Evolutionary conservation across 2,329 filamentous ascomycete genomes (phyloP).

Genomic region (Periconia sp.): DNA sequence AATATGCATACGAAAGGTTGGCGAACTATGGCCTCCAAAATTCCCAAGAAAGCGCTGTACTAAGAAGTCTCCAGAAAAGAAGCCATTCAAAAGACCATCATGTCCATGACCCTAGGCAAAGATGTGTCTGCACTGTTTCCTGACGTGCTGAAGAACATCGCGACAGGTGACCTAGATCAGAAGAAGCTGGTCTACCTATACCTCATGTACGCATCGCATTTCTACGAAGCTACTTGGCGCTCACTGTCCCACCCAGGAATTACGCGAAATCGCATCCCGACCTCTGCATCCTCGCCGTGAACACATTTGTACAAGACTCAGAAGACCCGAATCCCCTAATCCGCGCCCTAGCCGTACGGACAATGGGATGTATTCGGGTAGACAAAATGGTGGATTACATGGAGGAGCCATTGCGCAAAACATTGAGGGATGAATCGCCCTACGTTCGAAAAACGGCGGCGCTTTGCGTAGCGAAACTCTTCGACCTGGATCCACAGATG

Average conservation of each 20-base stretch:
- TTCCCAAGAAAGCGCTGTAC: constrained; percentile 21
- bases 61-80: constrained; percentile 72
- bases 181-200: constrained; percentile 99
- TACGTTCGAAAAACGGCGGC: constrained; percentile 98
- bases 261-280: constrained; percentile 99
- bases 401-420: constrained; percentile 97
- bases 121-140: constrained; percentile 97
- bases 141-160: constrained; percentile 98
- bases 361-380: constrained; percentile 97
- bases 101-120: constrained; percentile 99
- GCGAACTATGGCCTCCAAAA: constrained; percentile 13
- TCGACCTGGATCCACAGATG: constrained; percentile 89
- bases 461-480: constrained; percentile 97
- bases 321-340: constrained; percentile 98
- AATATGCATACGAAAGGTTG: constrained; percentile 95
- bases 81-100: constrained; percentile 99
- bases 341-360: constrained; percentile 91
- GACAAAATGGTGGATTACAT: constrained; percentile 99
- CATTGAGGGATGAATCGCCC: constrained; percentile 92
- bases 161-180: constrained; percentile 91
- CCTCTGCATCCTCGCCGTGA: constrained; percentile 96
- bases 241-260: constrained; percentile 68
- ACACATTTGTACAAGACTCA: constrained; percentile 98
- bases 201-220: constrained; percentile 71
- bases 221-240: background rate